A percentile compares a stretch with the other conserved stretches of the same genome.
phyloP scores from a whole-genome alignment of 768 basidiomycete genomes.

The Chalciporus pseudorubinellus region DNA sequence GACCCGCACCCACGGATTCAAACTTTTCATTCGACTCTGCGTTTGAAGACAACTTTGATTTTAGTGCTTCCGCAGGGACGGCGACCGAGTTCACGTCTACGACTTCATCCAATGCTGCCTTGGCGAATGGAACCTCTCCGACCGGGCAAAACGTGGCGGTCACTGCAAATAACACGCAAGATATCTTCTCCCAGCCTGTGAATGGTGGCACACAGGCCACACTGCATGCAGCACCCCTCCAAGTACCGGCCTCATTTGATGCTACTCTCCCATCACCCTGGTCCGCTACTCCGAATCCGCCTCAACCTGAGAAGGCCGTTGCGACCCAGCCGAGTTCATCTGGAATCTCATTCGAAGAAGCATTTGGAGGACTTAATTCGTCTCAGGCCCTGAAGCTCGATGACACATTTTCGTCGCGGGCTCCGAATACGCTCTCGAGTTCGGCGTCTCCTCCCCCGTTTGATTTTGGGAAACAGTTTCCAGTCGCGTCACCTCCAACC shows the following conservation, averaged over 20 bases:
- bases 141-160: constrained; percentile 4
- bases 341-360: constrained; percentile 51
- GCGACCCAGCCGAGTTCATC: constrained; percentile 8
- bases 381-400: constrained; percentile 41
- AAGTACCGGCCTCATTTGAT: constrained; percentile 41
- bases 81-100: constrained; percentile 29
- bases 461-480: constrained; percentile 32
- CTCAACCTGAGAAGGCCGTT: constrained; percentile 17
- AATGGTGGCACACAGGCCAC: constrained; percentile 9
- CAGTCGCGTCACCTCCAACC: constrained; percentile 38
- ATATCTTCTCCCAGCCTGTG: constrained; percentile 13
- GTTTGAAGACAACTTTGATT: constrained; percentile 70
- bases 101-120: constrained; percentile 17
- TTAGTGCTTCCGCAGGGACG: constrained; percentile 39
- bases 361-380: constrained; percentile 47
- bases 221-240: constrained; percentile 15
- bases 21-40: constrained; percentile 63
- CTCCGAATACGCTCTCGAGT: constrained; percentile 31
- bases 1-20: constrained; percentile 31
- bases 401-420: constrained; percentile 34
- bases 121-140: constrained; percentile 28
- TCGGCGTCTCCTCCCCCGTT: constrained; percentile 17
- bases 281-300: constrained; percentile 2
- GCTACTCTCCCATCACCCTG: constrained; percentile 41
- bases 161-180: constrained; percentile 9